Base-by-base conservation (phyloP, 1,284 basidiomycete species). In the Boletus coffeatus region DNA sequence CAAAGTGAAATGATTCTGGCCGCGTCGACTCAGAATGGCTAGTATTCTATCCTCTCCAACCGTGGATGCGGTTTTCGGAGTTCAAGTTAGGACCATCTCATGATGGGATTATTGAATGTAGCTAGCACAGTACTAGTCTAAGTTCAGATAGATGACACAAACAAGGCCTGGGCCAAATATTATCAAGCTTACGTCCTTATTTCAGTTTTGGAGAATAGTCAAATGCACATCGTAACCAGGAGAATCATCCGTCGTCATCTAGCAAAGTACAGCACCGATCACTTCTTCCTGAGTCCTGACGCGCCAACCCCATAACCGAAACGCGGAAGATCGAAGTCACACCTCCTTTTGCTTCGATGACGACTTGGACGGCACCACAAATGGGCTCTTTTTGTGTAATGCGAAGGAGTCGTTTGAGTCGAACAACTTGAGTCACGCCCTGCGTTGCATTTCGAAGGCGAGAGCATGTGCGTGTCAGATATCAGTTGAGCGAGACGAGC, bases 401-500 rank as follows among this genome's bases (percentile, higher is more conserved):
- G 14, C 14, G 39, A 41, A 41, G 41, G 41, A 16, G 41, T 41
- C 41, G 16, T 41, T 41, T 41, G 3, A 89, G 14, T 41, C 16
- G 39, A 41, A 41, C 39, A 8, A 41, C 7, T 41, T 16, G 39
- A 41, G 39, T 41, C 39, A 4, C 16, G 16, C 13, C 39, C 39
- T 7, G 16, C 41, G 8, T 41, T 41, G 39, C 39, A 39, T 7
- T 14, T 39, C 14, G 37, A 96, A 25, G 25, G 25, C 25, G 25
- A 25, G 25, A 29, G 25, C 25, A 5, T 29, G 25, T 29, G 83
- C 0, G 91, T 93, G 65, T 94, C 57, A 98, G 88, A 79, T 98
- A 98, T 65, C 95, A 87, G 69, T 96, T 91, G 3, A 99, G 81
- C 0, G 96, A 96, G 1, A 93, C 88, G n/a, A 98, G 37, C 37